Conservation (phyloP, 306 rosid species). For the Rosa persica region DNA sequence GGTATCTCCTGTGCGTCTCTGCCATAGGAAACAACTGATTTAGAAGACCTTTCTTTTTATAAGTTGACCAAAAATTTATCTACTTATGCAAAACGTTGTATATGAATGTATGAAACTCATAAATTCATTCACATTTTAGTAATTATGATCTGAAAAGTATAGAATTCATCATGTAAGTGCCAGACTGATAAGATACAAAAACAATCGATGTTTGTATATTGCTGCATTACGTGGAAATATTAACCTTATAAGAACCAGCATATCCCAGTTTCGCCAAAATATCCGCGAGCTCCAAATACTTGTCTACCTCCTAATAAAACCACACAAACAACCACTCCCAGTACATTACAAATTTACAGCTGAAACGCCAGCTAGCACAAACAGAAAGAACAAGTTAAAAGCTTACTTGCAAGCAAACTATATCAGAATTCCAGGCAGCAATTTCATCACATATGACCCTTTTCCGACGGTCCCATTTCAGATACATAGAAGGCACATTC, state of each 20-base stretch:
- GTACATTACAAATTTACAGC: background rate
- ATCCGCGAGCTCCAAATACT: constrained; percentile 57
- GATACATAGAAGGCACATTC: constrained; percentile 59
- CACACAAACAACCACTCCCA: background rate
- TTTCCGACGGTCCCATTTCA: constrained; percentile 65
- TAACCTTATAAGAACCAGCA: constrained; percentile 66
- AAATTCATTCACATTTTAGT: too few species aligned
- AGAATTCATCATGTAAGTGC: background rate
- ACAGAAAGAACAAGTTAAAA: background rate
- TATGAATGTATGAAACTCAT: background rate
- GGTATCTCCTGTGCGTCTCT: constrained; percentile 86
- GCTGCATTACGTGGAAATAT: constrained; percentile 14
- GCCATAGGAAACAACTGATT: constrained; percentile 22
- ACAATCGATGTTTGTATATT: background rate
- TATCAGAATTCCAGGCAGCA: constrained; percentile 59
- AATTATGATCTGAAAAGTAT: too few species aligned
- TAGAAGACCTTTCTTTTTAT: background rate
- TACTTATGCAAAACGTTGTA: background rate
- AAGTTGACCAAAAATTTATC: background rate
- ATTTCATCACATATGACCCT: constrained; percentile 64
- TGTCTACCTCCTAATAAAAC: constrained; percentile 74
- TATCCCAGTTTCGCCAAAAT: constrained; percentile 71
- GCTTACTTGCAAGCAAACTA: constrained; percentile 75
- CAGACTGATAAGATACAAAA: background rate
- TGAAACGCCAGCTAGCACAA: background rate